A percentile compares a stretch with the other conserved stretches of the same genome.
phyloP scores from a whole-genome alignment of 495 filamentous ascomycete genomes.

The Penicillium longicatenatum region DNA sequence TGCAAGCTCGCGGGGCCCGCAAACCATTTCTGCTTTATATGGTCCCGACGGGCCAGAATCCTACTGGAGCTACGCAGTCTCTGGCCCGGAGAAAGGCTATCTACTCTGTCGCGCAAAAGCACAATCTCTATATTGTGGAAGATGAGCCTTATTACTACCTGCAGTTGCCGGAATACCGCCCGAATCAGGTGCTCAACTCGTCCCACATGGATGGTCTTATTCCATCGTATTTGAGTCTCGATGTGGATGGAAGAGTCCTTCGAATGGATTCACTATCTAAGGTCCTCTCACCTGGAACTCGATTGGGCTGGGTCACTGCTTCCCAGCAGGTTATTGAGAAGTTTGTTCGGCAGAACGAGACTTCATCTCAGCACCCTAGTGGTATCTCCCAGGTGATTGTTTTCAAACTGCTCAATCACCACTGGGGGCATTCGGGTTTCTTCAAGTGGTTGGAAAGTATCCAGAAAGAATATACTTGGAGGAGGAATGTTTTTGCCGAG shows the following conservation, averaged over 20 bases:
- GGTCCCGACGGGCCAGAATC: conserved; percentile 79
- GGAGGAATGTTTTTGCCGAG: conserved; percentile 22
- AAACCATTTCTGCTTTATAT: conserved; percentile 70
- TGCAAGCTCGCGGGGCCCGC: conserved; percentile 45
- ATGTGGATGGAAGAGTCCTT: conserved; percentile 64
- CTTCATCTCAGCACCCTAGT: conserved; percentile 19
- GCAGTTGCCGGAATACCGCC: conserved; percentile 1
- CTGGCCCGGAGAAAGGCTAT: conserved; percentile 63
- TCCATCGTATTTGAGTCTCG: conserved; percentile 32
- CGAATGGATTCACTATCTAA: conserved; percentile 36
- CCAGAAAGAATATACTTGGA: conserved; percentile 15
- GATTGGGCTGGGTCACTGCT: conserved; percentile 35
- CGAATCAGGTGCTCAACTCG: not conserved
- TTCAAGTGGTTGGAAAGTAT: conserved; percentile 26
- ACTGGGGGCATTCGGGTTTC: conserved; percentile 30
- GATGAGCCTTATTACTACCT: conserved; percentile 82
- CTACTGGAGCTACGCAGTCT: conserved; percentile 84
- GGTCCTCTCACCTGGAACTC: conserved; percentile 31
- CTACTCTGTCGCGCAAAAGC: conserved; percentile 75
- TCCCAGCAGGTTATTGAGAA: conserved; percentile 23
- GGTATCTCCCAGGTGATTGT: conserved; percentile 31
- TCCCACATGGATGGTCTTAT: conserved; percentile 19
- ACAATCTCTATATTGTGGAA: conserved; percentile 87
- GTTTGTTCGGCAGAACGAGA: conserved; percentile 25
- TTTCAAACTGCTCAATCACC: conserved; percentile 28